Evolutionary conservation across 2,329 filamentous ascomycete species (phyloP), one percentile per base, ranked within the genome.

Genomic region (Ascochyta rabiei): DNA sequence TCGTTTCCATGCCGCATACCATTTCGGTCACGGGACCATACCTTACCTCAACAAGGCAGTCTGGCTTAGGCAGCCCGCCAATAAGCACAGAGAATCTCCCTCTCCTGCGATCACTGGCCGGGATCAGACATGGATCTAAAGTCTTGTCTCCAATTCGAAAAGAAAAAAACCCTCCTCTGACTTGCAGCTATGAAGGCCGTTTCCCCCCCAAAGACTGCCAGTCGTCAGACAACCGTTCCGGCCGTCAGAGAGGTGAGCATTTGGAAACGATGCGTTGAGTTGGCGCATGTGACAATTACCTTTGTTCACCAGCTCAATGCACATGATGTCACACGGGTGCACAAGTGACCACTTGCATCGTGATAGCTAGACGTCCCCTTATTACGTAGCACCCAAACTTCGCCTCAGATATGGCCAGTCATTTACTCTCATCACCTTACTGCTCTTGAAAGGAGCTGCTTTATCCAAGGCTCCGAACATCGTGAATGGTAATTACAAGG

Each of bases 11-110:
- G 57, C 58, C 66, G 68, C 72, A 72, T 66, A 45, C 48, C 38
- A 40, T 59, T 58, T 61, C 35, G 41, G 59, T 73, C 70, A 74
- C 59, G 68, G 70, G 62, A 75, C 42, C 33, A 21, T 16, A 40
- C 64, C 56, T 66, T 66, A 47, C 69, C 60, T 30, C 4, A 64
- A 57, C 34, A 48, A 48, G 45, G 49, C 60, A 50, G 56, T 48
- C 42, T 56, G 52, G 19, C 43, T 50, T 57, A 59, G 38, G 34
- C 10, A 15, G n/a, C 31, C 51, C 57, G 46, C 71, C 69, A 74
- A 73, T 74, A 40, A 62, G 47, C 49, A 50, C 21, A 23, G 24
- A 21, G 49, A 56, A 45, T 15, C n/a, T 42, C 39, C 24, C 43
- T 64, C 30, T 35, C 42, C 59, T 54, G 38, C 51, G 56, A 61